phyloP scores from a whole-genome alignment of 2,329 filamentous ascomycete species.

The Thelonectria olida region DNA sequence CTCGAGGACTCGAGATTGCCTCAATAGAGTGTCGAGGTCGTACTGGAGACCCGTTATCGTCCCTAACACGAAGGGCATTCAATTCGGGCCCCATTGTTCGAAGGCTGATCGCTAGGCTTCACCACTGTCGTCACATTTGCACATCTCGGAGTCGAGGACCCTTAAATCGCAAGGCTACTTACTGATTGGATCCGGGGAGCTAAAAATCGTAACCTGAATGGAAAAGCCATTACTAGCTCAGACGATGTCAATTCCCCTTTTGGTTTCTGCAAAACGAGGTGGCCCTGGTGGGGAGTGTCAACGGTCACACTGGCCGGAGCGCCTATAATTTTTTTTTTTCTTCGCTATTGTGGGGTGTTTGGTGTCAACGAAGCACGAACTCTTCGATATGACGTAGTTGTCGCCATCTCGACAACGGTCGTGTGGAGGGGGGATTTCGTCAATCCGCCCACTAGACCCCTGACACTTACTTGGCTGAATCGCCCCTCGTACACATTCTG shows the following conservation, averaged over 20 bases:
- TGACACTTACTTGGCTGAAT: background rate
- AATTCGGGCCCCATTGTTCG: background rate
- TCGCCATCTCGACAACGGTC: conserved; percentile 2
- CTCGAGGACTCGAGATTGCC: conserved; percentile 11
- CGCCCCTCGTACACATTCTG: conserved; percentile 1
- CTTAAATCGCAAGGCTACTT: background rate
- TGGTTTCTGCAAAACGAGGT: background rate
- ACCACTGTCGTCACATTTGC: background rate
- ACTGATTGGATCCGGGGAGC: background rate
- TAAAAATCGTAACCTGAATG: conserved; percentile 4
- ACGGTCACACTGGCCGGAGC: background rate
- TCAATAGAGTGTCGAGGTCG: conserved; percentile 5
- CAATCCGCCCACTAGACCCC: conserved; percentile 7
- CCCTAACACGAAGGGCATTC: no score
- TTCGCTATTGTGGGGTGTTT: conserved; percentile 6
- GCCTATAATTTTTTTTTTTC: background rate
- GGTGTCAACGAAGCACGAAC: conserved; percentile 4
- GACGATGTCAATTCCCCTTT: background rate
- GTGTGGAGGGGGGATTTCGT: conserved; percentile 1
- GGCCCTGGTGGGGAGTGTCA: background rate
- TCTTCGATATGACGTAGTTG: conserved; percentile 16
- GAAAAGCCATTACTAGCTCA: background rate
- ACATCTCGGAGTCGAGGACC: background rate
- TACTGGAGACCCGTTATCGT: background rate
- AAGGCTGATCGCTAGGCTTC: background rate